Conservation (phyloP, 306 rosid species). For the Erythrophleum fordii region DNA sequence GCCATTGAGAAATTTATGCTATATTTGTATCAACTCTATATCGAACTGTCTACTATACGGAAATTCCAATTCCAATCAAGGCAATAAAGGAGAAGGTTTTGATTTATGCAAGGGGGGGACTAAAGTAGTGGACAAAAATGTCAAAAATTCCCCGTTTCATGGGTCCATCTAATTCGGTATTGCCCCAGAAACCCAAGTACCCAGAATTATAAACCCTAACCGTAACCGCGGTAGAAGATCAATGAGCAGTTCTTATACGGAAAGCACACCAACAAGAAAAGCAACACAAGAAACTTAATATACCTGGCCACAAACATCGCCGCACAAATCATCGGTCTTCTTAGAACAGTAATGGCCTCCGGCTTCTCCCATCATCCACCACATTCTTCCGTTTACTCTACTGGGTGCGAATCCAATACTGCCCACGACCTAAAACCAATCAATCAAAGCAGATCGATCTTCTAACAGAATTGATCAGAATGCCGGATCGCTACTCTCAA, state of each 20-base stretch:
- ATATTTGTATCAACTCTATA: background rate
- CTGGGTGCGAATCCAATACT: background rate
- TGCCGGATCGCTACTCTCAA: background rate
- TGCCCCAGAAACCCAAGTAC: background rate
- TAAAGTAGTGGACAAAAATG: background rate
- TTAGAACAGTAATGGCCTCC: slow-evolving; percentile 76
- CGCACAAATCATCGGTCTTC: slow-evolving; percentile 75
- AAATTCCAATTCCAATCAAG: background rate
- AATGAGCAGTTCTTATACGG: background rate
- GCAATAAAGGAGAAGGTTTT: background rate
- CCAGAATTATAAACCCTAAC: slow-evolving; percentile 13
- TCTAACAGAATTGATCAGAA: background rate
- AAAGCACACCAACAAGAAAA: background rate
- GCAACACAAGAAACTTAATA: background rate
- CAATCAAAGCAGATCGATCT: slow-evolving; percentile 2
- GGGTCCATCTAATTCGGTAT: background rate
- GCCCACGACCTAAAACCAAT: background rate
- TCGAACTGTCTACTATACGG: background rate
- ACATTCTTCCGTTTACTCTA: slow-evolving; percentile 46
- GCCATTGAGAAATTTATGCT: background rate
- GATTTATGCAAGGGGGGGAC: background rate
- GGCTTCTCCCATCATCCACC: slow-evolving; percentile 76
- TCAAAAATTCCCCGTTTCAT: background rate
- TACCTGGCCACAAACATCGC: slow-evolving; percentile 84
- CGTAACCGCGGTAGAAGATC: background rate